phyloP scores from a whole-genome alignment of 2,329 filamentous ascomycete species.

The Exophiala alcalophila region DNA sequence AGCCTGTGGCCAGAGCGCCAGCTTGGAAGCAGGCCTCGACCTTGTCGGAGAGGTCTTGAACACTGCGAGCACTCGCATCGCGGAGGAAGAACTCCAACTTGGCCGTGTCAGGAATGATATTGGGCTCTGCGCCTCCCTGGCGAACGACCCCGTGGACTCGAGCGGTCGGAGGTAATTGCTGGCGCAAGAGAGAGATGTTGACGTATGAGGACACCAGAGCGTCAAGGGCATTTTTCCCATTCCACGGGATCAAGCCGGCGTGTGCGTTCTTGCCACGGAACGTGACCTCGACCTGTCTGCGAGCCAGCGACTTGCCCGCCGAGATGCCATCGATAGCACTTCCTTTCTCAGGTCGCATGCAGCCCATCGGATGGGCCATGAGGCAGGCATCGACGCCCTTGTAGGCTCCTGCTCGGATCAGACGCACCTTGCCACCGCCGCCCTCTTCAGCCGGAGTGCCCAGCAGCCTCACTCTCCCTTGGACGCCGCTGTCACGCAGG shows the following conservation, averaged over 20 bases:
- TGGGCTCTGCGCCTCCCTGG: constrained; percentile 53
- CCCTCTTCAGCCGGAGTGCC: constrained; percentile 42
- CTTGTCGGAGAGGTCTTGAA: constrained; percentile 35
- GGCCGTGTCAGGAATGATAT: constrained; percentile 55
- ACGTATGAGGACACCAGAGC: constrained; percentile 50
- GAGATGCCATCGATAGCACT: constrained; percentile 14
- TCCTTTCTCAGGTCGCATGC: constrained; percentile 9
- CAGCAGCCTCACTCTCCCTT: constrained; percentile 37
- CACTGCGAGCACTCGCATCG: constrained; percentile 42
- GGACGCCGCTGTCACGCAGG: constrained; percentile 26
- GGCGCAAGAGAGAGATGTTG: constrained; percentile 52
- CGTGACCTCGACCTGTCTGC: constrained; percentile 36
- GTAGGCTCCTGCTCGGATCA: constrained; percentile 47
- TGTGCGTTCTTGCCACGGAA: constrained; percentile 55
- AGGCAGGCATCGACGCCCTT: constrained; percentile 41
- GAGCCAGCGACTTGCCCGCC: constrained; percentile 36
- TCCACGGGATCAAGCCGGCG: constrained; percentile 57
- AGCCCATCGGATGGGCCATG: constrained; percentile 42
- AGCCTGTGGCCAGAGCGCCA: constrained; percentile 38
- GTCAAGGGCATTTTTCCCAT: constrained; percentile 60
- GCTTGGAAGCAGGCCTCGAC: constrained; percentile 39
- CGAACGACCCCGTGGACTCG: constrained; percentile 56
- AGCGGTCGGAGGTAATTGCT: constrained; percentile 54
- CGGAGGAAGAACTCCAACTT: constrained; percentile 48
- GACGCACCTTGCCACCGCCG: constrained; percentile 40